These are phyloP conservation scores for Apiotrichum mycotoxinovorans DNA, from an alignment of 1,284 basidiomycete species.

Conservation along the genomic window DNA sequence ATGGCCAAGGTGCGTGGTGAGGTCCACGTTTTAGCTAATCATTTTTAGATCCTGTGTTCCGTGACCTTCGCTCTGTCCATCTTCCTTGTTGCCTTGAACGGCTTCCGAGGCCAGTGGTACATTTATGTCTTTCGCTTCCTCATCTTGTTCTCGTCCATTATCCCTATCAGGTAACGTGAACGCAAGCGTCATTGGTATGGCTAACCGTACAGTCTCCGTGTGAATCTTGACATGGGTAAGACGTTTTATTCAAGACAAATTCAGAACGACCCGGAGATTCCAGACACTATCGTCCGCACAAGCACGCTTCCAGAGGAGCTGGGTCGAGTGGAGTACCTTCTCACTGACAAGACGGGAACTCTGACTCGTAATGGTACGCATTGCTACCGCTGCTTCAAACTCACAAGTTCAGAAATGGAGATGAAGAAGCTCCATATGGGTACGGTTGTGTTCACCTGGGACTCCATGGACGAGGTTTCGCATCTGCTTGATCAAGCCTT, in stretches of 20 bases:
- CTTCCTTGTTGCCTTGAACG: slow-evolving; percentile 89
- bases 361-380: slow-evolving; percentile 88
- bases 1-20: slow-evolving; percentile 75
- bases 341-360: slow-evolving; percentile 97
- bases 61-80: slow-evolving; percentile 91
- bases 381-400: background rate
- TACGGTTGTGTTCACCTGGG: slow-evolving; percentile 92
- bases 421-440: slow-evolving; percentile 98
- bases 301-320: slow-evolving; percentile 96
- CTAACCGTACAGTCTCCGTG: slow-evolving; percentile 66
- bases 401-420: slow-evolving; percentile 76
- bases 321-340: slow-evolving; percentile 89
- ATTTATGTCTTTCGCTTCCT: slow-evolving; percentile 95
- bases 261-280: slow-evolving; percentile 88
- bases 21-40: background rate
- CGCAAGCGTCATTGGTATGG: background rate
- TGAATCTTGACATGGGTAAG: slow-evolving; percentile 99
- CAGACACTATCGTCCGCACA: slow-evolving; percentile 91
- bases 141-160: slow-evolving; percentile 97
- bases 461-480: slow-evolving; percentile 96
- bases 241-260: slow-evolving; percentile 96
- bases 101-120: slow-evolving; percentile 93
- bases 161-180: slow-evolving; percentile 90
- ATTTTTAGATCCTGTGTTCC: slow-evolving; percentile 75
- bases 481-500: slow-evolving; percentile 81